Evolutionary conservation across 768 basidiomycete species (phyloP).

Genomic region (Auriscalpium orientale): DNA sequence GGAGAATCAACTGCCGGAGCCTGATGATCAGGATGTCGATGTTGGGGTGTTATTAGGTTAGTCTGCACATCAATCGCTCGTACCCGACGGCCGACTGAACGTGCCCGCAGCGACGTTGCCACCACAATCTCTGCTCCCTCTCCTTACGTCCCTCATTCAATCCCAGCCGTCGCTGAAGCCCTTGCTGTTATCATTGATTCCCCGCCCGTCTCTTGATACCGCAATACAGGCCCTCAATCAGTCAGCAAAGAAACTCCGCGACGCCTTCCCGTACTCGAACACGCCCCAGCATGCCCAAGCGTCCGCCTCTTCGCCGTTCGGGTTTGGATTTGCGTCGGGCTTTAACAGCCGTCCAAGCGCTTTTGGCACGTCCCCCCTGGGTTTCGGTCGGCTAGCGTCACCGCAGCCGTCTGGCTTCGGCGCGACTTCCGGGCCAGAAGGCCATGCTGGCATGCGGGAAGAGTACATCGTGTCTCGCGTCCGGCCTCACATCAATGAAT

Average conservation of each 20-base stretch:
- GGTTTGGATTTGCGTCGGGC: conserved; percentile 20
- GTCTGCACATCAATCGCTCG: conserved; percentile 18
- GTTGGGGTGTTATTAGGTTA: conserved; percentile 74
- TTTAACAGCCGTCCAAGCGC: conserved; percentile 11
- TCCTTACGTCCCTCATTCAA: conserved; percentile 61
- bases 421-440: conserved; percentile 6
- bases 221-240: conserved; percentile 61
- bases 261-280: conserved; percentile 79
- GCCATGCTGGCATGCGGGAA: conserved; percentile 58
- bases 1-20: conserved; percentile 36
- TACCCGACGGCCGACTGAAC: conserved; percentile 10
- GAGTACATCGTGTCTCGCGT: conserved; percentile 72
- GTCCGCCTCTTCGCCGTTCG: conserved; percentile 26
- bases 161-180: conserved; percentile 67
- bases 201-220: conserved; percentile 74
- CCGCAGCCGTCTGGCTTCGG: conserved; percentile 10
- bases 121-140: conserved; percentile 64
- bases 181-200: conserved; percentile 67
- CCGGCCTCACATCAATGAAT: conserved; percentile 68
- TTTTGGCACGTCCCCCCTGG: conserved; percentile 17
- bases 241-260: conserved; percentile 66
- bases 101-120: conserved; percentile 63
- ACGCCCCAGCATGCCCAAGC: conserved; percentile 26
- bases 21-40: conserved; percentile 59
- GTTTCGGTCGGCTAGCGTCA: conserved; percentile 18